A percentile compares a stretch with the other conserved stretches of the same genome.
Evolutionary conservation across 306 rosid genomes (phyloP).

Genomic region (Cucurbita moschata): DNA sequence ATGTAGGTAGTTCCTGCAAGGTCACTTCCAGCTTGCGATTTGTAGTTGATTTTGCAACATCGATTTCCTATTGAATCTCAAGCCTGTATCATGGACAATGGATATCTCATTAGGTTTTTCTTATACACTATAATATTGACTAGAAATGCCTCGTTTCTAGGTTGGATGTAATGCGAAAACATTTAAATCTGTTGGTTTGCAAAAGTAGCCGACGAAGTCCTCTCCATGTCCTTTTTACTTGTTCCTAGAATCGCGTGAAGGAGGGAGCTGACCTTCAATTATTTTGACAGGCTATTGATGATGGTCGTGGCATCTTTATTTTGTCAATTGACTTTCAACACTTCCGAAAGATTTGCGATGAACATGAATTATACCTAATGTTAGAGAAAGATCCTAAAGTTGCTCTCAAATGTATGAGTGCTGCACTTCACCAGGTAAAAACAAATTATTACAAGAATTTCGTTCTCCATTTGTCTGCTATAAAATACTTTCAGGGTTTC

Average conservation of each 20-base stretch:
- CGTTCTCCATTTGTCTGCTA: background rate
- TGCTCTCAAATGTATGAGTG: constrained; percentile 58
- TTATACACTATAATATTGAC: too few species aligned
- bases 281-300: constrained; percentile 10
- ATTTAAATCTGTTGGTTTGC: background rate
- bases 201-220: background rate
- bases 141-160: background rate
- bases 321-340: constrained; percentile 59
- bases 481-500: background rate
- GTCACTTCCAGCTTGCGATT: background rate
- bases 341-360: constrained; percentile 27
- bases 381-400: constrained; percentile 56
- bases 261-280: background rate
- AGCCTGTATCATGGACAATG: background rate
- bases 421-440: constrained; percentile 62
- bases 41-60: background rate
- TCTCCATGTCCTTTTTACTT: background rate
- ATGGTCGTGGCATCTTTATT: constrained; percentile 28
- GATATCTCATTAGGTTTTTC: background rate
- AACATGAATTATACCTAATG: constrained; percentile 37
- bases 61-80: background rate
- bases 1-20: background rate
- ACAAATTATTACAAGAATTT: background rate
- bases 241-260: background rate
- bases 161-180: background rate